A percentile compares a stretch with the other conserved stretches of the same genome.
These are phyloP conservation scores for Vanilla planifolia DNA, from an alignment of 106 monocot genomes.

Conservation along the genomic window DNA sequence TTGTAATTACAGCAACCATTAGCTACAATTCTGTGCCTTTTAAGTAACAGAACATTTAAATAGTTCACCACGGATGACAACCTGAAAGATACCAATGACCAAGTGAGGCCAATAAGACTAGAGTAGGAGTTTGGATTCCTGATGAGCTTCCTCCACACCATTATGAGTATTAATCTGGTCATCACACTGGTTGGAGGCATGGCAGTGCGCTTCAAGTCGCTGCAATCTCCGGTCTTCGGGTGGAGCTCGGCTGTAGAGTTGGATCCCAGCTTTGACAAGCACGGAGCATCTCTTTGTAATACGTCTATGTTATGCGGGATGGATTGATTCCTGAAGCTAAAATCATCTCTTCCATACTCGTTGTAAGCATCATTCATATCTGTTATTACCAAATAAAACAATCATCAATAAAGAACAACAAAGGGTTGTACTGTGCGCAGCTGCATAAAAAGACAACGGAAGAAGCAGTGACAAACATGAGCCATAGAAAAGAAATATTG, in stretches of 20 bases:
- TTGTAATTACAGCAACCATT: neutral
- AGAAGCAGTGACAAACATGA: neutral
- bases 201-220: conserved; percentile 6
- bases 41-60: neutral
- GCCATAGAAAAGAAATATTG: neutral
- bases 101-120: conserved; percentile 38
- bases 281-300: conserved; percentile 7
- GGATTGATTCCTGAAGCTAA: conserved; percentile 35
- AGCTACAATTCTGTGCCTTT: neutral
- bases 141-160: conserved; percentile 65
- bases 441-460: no score
- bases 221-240: neutral
- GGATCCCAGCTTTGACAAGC: conserved; percentile 28
- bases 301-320: neutral
- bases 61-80: neutral
- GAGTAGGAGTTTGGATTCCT: conserved; percentile 58
- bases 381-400: neutral
- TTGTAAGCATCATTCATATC: conserved; percentile 6
- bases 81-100: conserved; percentile 57
- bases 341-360: conserved; percentile 19
- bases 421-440: no score
- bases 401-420: no score
- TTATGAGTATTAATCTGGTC: conserved; percentile 57
- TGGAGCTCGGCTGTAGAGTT: conserved; percentile 34
- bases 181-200: conserved; percentile 50